phyloP scores from a whole-genome alignment of 768 basidiomycete species.

The Boletus bicolor region DNA sequence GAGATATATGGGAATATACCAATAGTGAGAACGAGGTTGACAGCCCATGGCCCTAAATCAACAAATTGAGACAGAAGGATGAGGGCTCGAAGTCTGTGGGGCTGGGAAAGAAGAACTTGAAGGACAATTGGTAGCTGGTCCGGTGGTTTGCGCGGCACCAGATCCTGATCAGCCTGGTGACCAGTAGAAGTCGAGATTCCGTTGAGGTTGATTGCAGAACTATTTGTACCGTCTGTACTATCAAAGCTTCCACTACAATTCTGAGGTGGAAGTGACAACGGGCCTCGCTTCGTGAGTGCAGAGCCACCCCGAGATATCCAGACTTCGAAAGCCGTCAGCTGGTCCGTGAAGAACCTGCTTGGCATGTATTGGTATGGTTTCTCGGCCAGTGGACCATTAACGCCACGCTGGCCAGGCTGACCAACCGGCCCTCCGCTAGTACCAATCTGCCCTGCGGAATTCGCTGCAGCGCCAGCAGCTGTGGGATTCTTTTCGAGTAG shows the following conservation, averaged over 20 bases:
- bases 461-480: constrained; percentile 18
- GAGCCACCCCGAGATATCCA: constrained; percentile 96
- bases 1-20: constrained; percentile 99
- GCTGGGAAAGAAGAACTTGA: constrained; percentile 94
- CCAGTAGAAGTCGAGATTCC: constrained; percentile 4
- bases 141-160: constrained; percentile 87
- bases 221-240: constrained; percentile 16
- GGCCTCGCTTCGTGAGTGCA: constrained; percentile 73
- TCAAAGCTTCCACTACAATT: constrained; percentile 34
- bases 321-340: constrained; percentile 95
- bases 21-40: constrained; percentile 91
- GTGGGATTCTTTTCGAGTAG: constrained; percentile 49
- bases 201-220: constrained; percentile 16
- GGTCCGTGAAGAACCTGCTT: constrained; percentile 92
- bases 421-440: constrained; percentile 8
- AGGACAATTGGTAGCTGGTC: constrained; percentile 97
- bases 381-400: constrained; percentile 26
- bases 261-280: constrained; percentile 62
- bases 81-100: constrained; percentile 90
- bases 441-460: constrained; percentile 16
- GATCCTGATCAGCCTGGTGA: constrained; percentile 33
- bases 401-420: constrained; percentile 22
- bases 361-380: constrained; percentile 74
- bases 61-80: constrained; percentile 97
- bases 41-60: constrained; percentile 98